Base-by-base conservation (phyloP, 768 basidiomycete genomes). In the Cyclocybe aegerita region DNA sequence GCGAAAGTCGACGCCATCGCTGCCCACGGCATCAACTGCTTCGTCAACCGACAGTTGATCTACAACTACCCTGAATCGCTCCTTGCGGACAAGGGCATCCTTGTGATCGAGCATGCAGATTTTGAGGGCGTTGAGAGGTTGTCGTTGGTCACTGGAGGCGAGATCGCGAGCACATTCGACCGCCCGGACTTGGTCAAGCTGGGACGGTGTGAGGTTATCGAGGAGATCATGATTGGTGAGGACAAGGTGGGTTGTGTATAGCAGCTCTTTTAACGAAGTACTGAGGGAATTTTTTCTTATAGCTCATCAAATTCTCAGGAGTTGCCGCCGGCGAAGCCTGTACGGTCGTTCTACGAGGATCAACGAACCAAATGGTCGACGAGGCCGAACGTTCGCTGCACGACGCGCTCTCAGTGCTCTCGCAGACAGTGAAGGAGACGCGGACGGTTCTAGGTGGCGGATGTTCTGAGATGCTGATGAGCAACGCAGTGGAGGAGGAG, bases 251-350 rank as follows among this genome's bases (percentile, higher is more conserved):
- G 75, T 48, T 14, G 14, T 7, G 36, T 36, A 14, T 8, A 8
- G 23, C 33, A 6, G 6, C 1, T 30, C 30, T 4, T 4, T 10
- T 8, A 23, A 9, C 9, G 15, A 32, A 30, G 8, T 3, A 15
- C 11, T 38, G 32, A 35, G 35, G 14, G 16, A 7, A 33, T 46
- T 4, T 16, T 43, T 29, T 43, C n/a, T 2, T 47, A 7, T 58
- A 98, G 95, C 80, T 99, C 54, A 97, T 98, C 76, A 99, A 98
- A 73, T 99, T 99, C 78, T 98, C 97, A 7, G 97, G 97, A 38
- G 96, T 99, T 37, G 94, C 95, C 9, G 94, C 96, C 14, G 96
- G 96, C 9, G 86, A 96, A 69, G 97, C 97, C 15, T 98, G 97
- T 67, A 99, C 97, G 0, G 94, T 98, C 46, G 96, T 99, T 29